Percentiles rank a stretch among this genome's conserved stretches.
Conservation (phyloP, 169 alveolate genomes). For the Neospora caninum region DNA sequence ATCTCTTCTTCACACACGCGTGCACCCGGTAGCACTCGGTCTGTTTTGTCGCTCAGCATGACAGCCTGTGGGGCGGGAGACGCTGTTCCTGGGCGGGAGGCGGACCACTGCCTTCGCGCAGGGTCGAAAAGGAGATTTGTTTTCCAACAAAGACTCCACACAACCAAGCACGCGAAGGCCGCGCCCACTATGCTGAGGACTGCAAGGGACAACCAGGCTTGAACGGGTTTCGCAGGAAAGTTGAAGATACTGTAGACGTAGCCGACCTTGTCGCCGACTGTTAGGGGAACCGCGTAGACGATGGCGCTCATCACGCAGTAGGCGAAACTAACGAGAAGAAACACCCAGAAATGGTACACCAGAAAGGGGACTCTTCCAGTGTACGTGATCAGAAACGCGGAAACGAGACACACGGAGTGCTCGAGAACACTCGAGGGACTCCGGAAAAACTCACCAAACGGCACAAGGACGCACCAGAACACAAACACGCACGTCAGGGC, state of each 20-base stretch:
- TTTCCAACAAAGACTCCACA: neutral
- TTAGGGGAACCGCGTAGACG: neutral
- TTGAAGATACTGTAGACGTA: constrained; percentile 6
- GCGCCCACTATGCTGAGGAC: neutral
- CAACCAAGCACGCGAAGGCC: neutral
- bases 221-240: neutral
- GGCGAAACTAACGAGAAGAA: neutral
- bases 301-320: neutral
- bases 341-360: neutral
- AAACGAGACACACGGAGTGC: neutral
- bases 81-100: neutral
- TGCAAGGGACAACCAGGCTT: neutral
- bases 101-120: neutral
- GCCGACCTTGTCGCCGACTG: constrained; percentile 1
- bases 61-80: no score
- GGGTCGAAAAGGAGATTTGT: constrained; percentile 3
- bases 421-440: neutral
- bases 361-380: constrained; percentile 20
- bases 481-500: neutral
- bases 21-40: no score
- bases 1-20: no score
- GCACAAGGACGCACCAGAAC: constrained; percentile 23
- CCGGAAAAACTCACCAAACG: neutral
- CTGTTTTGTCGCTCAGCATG: no score
- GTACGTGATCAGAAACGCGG: neutral